Percentiles rank a stretch among this genome's conserved stretches.
These are phyloP conservation scores for Teunomyces barrocoloradensis DNA, from an alignment of 805 yeast genomes.

Conservation along the genomic window DNA sequence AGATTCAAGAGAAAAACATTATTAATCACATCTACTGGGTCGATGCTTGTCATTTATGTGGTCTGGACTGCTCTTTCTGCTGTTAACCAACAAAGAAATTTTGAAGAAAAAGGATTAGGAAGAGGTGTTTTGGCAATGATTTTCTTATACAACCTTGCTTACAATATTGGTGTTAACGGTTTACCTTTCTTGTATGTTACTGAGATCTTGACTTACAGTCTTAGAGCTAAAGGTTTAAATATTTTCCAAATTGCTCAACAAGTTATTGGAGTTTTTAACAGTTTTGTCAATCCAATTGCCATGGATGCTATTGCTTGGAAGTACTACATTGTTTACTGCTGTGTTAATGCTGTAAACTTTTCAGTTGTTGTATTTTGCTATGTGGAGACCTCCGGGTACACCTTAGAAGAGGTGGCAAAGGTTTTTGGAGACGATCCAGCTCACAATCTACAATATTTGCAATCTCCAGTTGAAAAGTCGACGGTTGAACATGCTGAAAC, in stretches of 20 bases:
- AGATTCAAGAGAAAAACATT: slow-evolving; percentile 33
- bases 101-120: slow-evolving; percentile 28
- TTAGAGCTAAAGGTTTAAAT: slow-evolving; percentile 42
- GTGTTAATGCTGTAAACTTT: slow-evolving; percentile 27
- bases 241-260: slow-evolving; percentile 15
- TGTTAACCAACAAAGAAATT: slow-evolving; percentile 36
- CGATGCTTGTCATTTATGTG: slow-evolving; percentile 36
- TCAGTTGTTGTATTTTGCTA: slow-evolving; percentile 28
- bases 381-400: slow-evolving; percentile 43
- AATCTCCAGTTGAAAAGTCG: neutral
- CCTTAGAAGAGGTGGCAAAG: slow-evolving; percentile 43
- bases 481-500: slow-evolving; percentile 1
- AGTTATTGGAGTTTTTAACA: slow-evolving; percentile 21
- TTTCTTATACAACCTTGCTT: slow-evolving; percentile 43
- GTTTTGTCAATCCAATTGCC: slow-evolving; percentile 30
- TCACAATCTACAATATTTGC: neutral
- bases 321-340: slow-evolving; percentile 41
- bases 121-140: slow-evolving; percentile 51
- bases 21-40: slow-evolving; percentile 30
- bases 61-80: slow-evolving; percentile 48
- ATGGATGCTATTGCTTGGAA: slow-evolving; percentile 42
- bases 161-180: slow-evolving; percentile 44
- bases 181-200: slow-evolving; percentile 46
- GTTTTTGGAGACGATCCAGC: slow-evolving; percentile 36
- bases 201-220: slow-evolving; percentile 37